These are phyloP conservation scores for Gomphus bonarii DNA, from an alignment of 1,284 basidiomycete genomes.

Conservation along the genomic window DNA sequence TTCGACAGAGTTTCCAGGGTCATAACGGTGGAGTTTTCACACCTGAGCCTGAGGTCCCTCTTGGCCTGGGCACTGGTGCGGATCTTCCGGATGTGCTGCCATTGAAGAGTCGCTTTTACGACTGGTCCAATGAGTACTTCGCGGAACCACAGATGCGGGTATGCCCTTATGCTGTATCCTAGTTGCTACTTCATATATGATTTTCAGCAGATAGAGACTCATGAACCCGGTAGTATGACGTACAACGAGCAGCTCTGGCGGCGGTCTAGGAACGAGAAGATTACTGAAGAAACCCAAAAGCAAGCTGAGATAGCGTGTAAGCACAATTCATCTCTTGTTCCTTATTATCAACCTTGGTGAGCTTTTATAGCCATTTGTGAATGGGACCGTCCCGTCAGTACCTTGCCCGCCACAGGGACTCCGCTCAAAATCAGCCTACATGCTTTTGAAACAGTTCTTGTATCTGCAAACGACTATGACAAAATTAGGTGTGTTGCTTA, in stretches of 20 bases:
- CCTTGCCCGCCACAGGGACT: constrained; percentile 58
- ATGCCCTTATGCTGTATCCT: constrained; percentile 18
- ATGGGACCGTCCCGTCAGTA: constrained; percentile 79
- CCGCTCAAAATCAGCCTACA: constrained; percentile 84
- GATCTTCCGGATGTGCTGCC: constrained; percentile 71
- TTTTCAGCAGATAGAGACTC: constrained; percentile 78
- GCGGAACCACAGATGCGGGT: constrained; percentile 98
- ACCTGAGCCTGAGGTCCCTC: constrained; percentile 31
- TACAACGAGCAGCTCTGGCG: constrained; percentile 98
- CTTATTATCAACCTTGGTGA: background rate
- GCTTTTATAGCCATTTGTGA: constrained; percentile 32
- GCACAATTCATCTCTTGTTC: constrained; percentile 20
- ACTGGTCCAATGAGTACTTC: constrained; percentile 97
- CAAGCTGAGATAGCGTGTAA: constrained; percentile 66
- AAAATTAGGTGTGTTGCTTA: constrained; percentile 56
- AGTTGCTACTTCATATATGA: background rate
- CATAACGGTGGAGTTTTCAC: background rate
- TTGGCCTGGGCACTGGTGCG: constrained; percentile 64
- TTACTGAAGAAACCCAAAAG: constrained; percentile 59
- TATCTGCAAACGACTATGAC: constrained; percentile 80
- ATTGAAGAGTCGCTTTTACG: constrained; percentile 86
- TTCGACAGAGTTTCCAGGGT: background rate
- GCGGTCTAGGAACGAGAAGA: constrained; percentile 81
- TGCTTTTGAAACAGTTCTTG: constrained; percentile 83
- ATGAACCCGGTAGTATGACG: constrained; percentile 88